Base-by-base conservation (phyloP, 2,329 filamentous ascomycete genomes). In the Diaporthe aspalathi region DNA sequence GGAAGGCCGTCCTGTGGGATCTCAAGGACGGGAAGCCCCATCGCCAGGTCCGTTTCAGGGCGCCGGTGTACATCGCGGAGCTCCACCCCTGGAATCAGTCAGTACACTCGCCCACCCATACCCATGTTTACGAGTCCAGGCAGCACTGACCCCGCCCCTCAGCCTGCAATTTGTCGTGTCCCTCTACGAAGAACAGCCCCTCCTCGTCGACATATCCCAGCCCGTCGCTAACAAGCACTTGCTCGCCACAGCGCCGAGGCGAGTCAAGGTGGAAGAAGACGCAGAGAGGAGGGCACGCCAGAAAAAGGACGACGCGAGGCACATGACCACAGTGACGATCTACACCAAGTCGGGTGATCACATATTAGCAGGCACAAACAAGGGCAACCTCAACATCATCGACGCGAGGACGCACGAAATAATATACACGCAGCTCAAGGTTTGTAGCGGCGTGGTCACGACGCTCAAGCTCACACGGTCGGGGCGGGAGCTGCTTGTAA, bases 1-100 rank as follows among this genome's bases (percentile, higher is more conserved):
- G 95, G 93, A 97, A 97, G 82, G 95, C 93, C 74, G 94, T 97
- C 65, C 87, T 99, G 0, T 99, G 96, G 96, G 96, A 99, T 81
- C 85, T 99, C 71, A 88, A 88, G 68, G 85, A 89, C 72, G 87
- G 89, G 57, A 87, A 92, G 78, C 86, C 93, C 72, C 85, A 95
- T 77, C 92, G 95, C 75, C 95, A 94, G 76, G 92, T 98, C 76
- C 93, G 94, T 75, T 97, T 99, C 78, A 92, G 95, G 75, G 94
- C 95, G 3, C 94, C 95, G 0, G 93, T 97, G 43, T 99, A 98
- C 83, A 97, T 97, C 76, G 97, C 95, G 4, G 96, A 99, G 83
- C 86, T 99, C 70, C 94, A 99, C 81, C 95, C 96, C 5, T 92
- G 90, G 83, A 94, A 97, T 74, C 93, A 94, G 93, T 96, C 84